These are phyloP conservation scores for Exophiala lecanii-corni DNA, from an alignment of 2,329 filamentous ascomycete species.

Conservation along the genomic window DNA sequence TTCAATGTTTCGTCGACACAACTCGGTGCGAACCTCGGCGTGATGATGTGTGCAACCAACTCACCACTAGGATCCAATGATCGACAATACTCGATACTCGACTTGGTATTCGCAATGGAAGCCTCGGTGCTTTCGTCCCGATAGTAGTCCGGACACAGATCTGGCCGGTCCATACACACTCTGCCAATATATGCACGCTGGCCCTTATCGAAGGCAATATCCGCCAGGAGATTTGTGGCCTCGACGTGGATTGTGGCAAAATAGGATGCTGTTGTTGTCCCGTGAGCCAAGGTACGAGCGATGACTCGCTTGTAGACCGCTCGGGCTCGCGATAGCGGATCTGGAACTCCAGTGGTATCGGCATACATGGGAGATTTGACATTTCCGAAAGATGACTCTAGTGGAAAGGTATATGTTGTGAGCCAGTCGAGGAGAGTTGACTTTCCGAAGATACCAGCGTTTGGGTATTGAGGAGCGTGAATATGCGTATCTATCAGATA, in stretches of 20 bases:
- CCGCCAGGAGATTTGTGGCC: constrained; percentile 85
- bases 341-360: constrained; percentile 25
- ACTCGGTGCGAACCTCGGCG: constrained; percentile 58
- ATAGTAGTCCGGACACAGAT: constrained; percentile 70
- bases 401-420: constrained; percentile 87
- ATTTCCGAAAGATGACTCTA: constrained; percentile 68
- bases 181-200: constrained; percentile 88
- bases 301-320: constrained; percentile 75
- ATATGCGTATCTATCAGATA: constrained; percentile 85
- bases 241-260: constrained; percentile 84
- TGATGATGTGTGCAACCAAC: constrained; percentile 75
- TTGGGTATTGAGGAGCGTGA: constrained; percentile 92
- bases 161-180: constrained; percentile 82
- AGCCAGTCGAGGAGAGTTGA: constrained; percentile 92
- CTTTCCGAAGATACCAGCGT: constrained; percentile 88
- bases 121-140: constrained; percentile 63
- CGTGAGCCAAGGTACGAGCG: constrained; percentile 74
- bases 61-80: constrained; percentile 58
- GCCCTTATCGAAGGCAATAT: constrained; percentile 71
- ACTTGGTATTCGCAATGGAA: constrained; percentile 53
- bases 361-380: constrained; percentile 25
- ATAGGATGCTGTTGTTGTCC: constrained; percentile 92
- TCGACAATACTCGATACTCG: constrained; percentile 61
- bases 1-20: constrained; percentile 54
- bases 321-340: constrained; percentile 56